Evolutionary conservation across 108 stramenopile genomes (phyloP).

Genomic region (Skeletonema menzelii): DNA sequence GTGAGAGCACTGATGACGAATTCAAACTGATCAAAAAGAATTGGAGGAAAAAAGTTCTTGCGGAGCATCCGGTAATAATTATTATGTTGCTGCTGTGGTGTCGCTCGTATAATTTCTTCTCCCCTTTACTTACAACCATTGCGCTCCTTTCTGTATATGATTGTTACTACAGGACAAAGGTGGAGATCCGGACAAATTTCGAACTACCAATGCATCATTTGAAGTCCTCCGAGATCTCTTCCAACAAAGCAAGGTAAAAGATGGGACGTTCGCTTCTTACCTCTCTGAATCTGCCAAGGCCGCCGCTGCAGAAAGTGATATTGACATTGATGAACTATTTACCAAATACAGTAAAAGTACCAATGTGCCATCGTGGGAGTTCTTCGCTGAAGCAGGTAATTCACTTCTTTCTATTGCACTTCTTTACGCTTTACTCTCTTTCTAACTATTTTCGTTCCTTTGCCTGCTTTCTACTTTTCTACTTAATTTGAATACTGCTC

Average conservation of each 20-base stretch:
- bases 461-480: too few species aligned
- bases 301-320: background rate
- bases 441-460: too few species aligned
- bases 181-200: constrained; percentile 50
- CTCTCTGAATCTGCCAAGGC: background rate
- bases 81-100: background rate
- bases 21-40: constrained; percentile 44
- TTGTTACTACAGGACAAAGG: constrained; percentile 57
- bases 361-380: constrained; percentile 40
- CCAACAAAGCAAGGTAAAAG: constrained; percentile 14
- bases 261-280: constrained; percentile 34
- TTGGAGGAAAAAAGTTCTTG: constrained; percentile 26
- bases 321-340: constrained; percentile 23
- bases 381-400: constrained; percentile 40
- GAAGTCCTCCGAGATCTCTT: constrained; percentile 44
- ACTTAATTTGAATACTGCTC: too few species aligned
- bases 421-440: too few species aligned
- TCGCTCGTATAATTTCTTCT: background rate
- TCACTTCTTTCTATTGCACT: too few species aligned
- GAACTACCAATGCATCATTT: constrained; percentile 42
- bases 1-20: constrained; percentile 30
- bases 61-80: constrained; percentile 25
- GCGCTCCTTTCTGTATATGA: too few species aligned
- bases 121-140: background rate
- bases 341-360: constrained; percentile 17